phyloP scores from a whole-genome alignment of 1,284 basidiomycete species.

The Leccinum fallax region DNA sequence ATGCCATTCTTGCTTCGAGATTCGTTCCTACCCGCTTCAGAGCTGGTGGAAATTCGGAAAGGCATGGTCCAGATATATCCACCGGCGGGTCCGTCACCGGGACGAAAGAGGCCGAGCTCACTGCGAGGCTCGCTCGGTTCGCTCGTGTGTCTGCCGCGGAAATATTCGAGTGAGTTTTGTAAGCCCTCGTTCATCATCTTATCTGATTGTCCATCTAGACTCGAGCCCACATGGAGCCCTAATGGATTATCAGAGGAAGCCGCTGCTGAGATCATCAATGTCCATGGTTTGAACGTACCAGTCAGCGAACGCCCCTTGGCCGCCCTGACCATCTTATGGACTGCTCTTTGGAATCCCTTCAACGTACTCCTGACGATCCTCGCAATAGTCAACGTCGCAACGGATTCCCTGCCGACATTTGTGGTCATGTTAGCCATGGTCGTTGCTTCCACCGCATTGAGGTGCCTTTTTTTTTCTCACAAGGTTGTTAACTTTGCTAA shows the following conservation, averaged over 20 bases:
- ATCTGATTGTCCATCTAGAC: slow-evolving; percentile 18
- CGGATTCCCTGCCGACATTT: slow-evolving; percentile 34
- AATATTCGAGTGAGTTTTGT: slow-evolving; percentile 25
- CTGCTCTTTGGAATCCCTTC: slow-evolving; percentile 36
- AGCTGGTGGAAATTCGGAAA: slow-evolving; percentile 20
- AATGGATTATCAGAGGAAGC: slow-evolving; percentile 28
- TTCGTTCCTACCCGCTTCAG: slow-evolving; percentile 30
- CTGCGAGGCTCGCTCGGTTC: slow-evolving; percentile 26
- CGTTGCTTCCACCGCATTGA: slow-evolving; percentile 32
- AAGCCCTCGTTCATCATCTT: neutral
- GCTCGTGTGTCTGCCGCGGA: slow-evolving; percentile 27
- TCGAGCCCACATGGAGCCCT: slow-evolving; percentile 31
- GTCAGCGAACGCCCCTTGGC: slow-evolving; percentile 35
- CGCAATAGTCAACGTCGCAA: slow-evolving; percentile 32
- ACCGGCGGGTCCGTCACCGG: slow-evolving; percentile 6
- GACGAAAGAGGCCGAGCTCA: slow-evolving; percentile 28
- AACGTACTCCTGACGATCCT: slow-evolving; percentile 35
- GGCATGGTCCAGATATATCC: slow-evolving; percentile 35
- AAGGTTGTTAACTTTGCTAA: neutral
- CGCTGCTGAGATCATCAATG: slow-evolving; percentile 21
- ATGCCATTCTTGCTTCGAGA: slow-evolving; percentile 23
- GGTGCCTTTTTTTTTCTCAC: slow-evolving; percentile 14
- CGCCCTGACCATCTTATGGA: slow-evolving; percentile 29
- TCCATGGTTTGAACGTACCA: slow-evolving; percentile 30
- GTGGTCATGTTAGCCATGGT: slow-evolving; percentile 37